A percentile compares a stretch with the other conserved stretches of the same genome.
These are phyloP conservation scores for Pleomassaria siparia DNA, from an alignment of 2,329 filamentous ascomycete species.

Conservation along the genomic window DNA sequence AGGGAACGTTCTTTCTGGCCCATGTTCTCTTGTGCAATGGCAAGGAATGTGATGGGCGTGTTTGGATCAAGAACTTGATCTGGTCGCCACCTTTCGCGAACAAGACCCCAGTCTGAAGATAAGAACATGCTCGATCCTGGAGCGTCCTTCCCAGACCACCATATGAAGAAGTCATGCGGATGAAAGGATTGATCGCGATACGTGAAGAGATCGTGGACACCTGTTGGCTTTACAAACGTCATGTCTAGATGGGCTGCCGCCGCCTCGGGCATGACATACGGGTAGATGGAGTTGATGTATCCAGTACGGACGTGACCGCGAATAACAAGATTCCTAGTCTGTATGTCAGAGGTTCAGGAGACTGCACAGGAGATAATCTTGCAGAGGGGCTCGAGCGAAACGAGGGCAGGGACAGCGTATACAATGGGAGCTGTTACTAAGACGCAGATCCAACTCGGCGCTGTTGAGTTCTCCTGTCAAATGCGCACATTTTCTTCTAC, in stretches of 20 bases:
- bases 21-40: constrained; percentile 18
- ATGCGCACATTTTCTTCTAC: constrained; percentile 13
- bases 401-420: constrained; percentile 11
- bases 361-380: constrained; percentile 11
- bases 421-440: constrained; percentile 22
- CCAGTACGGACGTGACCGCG: constrained; percentile 16
- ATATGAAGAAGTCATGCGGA: constrained; percentile 19
- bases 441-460: constrained; percentile 24
- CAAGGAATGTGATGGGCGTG: constrained; percentile 22
- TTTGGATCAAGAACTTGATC: constrained; percentile 21
- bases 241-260: constrained; percentile 9
- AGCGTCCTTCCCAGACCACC: constrained; percentile 12
- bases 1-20: constrained; percentile 1
- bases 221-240: constrained; percentile 3
- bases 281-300: constrained; percentile 23
- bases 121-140: constrained; percentile 6
- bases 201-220: constrained; percentile 1
- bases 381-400: constrained; percentile 16
- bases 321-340: constrained; percentile 14
- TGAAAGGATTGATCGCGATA: constrained; percentile 15
- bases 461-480: constrained; percentile 15
- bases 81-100: constrained; percentile 19
- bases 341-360: constrained; percentile 6
- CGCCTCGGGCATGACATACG: constrained; percentile 17
- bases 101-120: constrained; percentile 12